A percentile compares a stretch with the other conserved stretches of the same genome.
These are phyloP conservation scores for Colletotrichum sojae DNA, from an alignment of 2,329 filamentous ascomycete species.

Conservation along the genomic window DNA sequence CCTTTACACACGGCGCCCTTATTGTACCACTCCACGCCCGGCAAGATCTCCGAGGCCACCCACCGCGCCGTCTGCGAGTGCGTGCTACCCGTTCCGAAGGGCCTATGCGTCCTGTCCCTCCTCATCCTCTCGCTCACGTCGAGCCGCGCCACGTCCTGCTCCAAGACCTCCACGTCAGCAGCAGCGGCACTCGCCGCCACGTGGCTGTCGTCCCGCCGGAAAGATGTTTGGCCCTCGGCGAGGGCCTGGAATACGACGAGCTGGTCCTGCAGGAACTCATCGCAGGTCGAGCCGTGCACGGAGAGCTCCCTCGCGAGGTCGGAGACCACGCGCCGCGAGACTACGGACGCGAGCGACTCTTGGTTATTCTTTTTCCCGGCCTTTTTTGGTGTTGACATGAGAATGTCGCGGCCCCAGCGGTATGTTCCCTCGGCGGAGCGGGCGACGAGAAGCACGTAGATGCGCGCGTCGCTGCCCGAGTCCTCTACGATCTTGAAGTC, in stretches of 20 bases:
- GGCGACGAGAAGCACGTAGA: slow-evolving; percentile 72
- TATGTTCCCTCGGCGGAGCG: slow-evolving; percentile 58
- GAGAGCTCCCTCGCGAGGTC: slow-evolving; percentile 60
- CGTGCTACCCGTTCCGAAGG: slow-evolving; percentile 69
- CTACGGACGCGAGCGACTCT: slow-evolving; percentile 52
- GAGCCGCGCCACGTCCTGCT: slow-evolving; percentile 49
- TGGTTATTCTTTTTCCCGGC: slow-evolving; percentile 41
- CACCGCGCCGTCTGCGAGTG: slow-evolving; percentile 74
- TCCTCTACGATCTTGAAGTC: slow-evolving; percentile 64
- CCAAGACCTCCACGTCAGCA: slow-evolving; percentile 41
- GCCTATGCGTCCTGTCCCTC: slow-evolving; percentile 61
- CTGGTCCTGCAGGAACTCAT: slow-evolving; percentile 73
- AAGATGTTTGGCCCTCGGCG: slow-evolving; percentile 65
- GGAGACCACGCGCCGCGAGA: slow-evolving; percentile 61
- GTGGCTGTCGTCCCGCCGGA: slow-evolving; percentile 50
- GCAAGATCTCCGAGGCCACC: slow-evolving; percentile 68
- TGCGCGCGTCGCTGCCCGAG: slow-evolving; percentile 63
- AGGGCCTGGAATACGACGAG: slow-evolving; percentile 72
- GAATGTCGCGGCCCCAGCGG: slow-evolving; percentile 65
- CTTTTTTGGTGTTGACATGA: slow-evolving; percentile 59
- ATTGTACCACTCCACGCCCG: slow-evolving; percentile 64
- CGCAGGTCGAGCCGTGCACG: slow-evolving; percentile 54
- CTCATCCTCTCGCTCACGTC: slow-evolving; percentile 48
- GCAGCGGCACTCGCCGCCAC: slow-evolving; percentile 20
- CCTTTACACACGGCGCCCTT: slow-evolving; percentile 66